Evolutionary conservation across 768 basidiomycete species (phyloP), one percentile per base, ranked within the genome.

Genomic region (Agrocybe pediades): DNA sequence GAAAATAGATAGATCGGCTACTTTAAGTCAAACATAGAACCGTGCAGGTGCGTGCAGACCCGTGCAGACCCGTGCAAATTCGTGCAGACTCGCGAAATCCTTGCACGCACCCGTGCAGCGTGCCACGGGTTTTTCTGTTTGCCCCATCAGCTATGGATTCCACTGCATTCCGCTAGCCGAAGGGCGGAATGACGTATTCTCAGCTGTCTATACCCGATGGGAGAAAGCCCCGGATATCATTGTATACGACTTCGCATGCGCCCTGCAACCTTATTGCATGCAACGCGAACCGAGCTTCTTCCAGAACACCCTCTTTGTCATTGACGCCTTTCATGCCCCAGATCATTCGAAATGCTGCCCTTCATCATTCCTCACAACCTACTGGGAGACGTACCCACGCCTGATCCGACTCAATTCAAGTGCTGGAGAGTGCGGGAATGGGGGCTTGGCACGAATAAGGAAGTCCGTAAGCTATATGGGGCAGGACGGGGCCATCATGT

Each of bases 171-270:
- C 68, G 0, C 25, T 36, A 9, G 67, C 62, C 1, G 72, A 73
- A 51, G 70, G 73, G 1, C 52, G 67, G 0, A 74, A 75, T 43
- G 69, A 74, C 54, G 72, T 75, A 0, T 74, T 76, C 49, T 71
- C 68, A 0, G 71, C 73, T 1, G 56, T 74, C 2, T 51, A 70
- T 9, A 74, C 71, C 1, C 55, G 60, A 7, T 73, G 67, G 65
- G 46, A 53, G 16, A 63, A 33, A 13, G 56, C 67, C 0, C 69
- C 70, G 1, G 56, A 61, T 33, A 17, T 58, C 9, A 55, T 71
- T 8, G 56, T n/a, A n/a, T n/a, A n/a, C n/a, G n/a, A n/a, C n/a
- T n/a, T n/a, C n/a, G n/a, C n/a, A n/a, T n/a, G n/a, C n/a, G n/a
- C n/a, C n/a, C n/a, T n/a, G n/a, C n/a, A n/a, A n/a, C n/a, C n/a